Conservation (phyloP, 2,329 filamentous ascomycete genomes). For the Colletotrichum cuscutae region DNA sequence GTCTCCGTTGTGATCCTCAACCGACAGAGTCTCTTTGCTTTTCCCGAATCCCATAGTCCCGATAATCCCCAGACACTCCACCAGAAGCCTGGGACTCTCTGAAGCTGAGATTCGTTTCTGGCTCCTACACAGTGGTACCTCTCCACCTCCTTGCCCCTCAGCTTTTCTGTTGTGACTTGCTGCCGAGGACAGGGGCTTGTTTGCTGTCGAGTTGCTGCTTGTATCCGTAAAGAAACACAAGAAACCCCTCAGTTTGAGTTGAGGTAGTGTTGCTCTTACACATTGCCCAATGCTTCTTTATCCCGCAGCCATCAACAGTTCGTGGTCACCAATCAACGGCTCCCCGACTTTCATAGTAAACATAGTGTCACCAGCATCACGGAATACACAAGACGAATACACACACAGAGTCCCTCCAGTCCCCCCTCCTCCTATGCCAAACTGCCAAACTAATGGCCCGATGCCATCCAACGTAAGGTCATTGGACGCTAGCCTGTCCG, state of each 20-base stretch:
- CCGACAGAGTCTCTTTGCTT: neutral
- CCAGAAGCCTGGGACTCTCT: neutral
- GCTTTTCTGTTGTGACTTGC: slow-evolving; percentile 3
- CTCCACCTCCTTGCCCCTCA: slow-evolving; percentile 17
- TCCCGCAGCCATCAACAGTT: neutral
- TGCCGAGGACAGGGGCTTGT: neutral
- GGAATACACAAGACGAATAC: slow-evolving; percentile 3
- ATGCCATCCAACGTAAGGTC: slow-evolving; percentile 5
- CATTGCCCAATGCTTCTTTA: slow-evolving; percentile 1
- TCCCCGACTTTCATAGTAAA: slow-evolving; percentile 14
- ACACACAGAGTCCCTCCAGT: neutral
- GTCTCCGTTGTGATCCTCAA: slow-evolving; percentile 8
- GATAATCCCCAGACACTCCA: neutral
- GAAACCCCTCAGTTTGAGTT: slow-evolving; percentile 2
- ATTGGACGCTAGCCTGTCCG: slow-evolving; percentile 12
- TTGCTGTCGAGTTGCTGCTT: slow-evolving; percentile 11
- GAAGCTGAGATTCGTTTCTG: neutral
- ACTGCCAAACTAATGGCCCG: too few relatives aligned
- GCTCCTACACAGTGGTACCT: neutral
- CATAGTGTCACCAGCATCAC: slow-evolving; percentile 28
- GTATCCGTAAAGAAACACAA: slow-evolving; percentile 1
- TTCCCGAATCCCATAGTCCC: neutral
- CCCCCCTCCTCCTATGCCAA: neutral
- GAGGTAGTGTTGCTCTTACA: slow-evolving; percentile 7
- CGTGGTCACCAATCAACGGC: neutral